These are phyloP conservation scores for Neurospora sp. DNA, from an alignment of 2,329 filamentous ascomycete genomes.

Conservation along the genomic window DNA sequence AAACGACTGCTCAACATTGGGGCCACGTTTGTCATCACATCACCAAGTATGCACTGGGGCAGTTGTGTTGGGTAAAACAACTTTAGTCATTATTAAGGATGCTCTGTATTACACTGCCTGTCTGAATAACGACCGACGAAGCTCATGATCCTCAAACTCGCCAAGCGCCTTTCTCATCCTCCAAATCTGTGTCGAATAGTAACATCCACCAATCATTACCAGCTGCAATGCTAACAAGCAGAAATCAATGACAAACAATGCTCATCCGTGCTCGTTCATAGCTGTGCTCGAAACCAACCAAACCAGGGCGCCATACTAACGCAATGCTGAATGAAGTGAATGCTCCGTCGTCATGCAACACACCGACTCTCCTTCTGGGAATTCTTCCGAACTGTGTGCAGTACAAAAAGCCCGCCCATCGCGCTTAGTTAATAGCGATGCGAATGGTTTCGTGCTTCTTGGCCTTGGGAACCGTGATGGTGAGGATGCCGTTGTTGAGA, in stretches of 20 bases:
- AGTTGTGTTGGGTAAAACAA: not conserved
- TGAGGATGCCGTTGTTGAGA: constrained; percentile 58
- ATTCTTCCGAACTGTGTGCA: not conserved
- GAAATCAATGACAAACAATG: not conserved
- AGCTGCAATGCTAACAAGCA: not conserved
- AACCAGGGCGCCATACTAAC: not conserved
- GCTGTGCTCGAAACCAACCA: not conserved
- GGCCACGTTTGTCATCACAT: not conserved
- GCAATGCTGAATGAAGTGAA: not conserved
- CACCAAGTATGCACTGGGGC: not conserved
- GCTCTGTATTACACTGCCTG: not conserved
- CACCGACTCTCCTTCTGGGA: not conserved
- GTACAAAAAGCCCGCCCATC: not conserved
- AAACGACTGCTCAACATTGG: not conserved
- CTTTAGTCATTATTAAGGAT: not conserved
- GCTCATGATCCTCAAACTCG: not conserved
- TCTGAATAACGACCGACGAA: not conserved
- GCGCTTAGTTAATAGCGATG: constrained; percentile 41
- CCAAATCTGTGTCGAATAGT: not conserved
- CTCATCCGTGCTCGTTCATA: not conserved
- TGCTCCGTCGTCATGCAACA: not conserved
- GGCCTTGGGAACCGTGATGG: constrained; percentile 55
- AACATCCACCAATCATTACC: not conserved
- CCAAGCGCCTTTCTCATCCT: not conserved
- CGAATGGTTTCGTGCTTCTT: constrained; percentile 47